A percentile compares a stretch with the other conserved stretches of the same genome.
Conservation (phyloP, 495 filamentous ascomycete genomes). For the Podospora pseudocomata region DNA sequence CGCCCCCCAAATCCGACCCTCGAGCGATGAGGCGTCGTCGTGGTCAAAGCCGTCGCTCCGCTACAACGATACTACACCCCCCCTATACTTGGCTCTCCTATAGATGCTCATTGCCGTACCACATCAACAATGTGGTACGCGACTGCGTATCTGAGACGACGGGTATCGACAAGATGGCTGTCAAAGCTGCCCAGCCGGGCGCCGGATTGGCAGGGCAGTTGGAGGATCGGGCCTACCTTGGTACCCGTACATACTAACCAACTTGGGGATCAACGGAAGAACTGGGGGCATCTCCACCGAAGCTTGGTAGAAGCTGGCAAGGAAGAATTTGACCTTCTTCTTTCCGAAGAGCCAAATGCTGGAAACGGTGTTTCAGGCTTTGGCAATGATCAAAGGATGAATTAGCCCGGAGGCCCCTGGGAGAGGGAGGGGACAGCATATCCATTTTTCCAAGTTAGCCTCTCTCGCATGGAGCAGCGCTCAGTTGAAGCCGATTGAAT, state of each 20-base stretch:
- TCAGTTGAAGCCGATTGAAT: slow-evolving; percentile 15
- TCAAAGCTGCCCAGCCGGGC: slow-evolving; percentile 15
- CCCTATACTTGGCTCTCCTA: background rate
- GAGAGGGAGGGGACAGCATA: slow-evolving; percentile 15
- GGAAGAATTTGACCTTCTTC: slow-evolving; percentile 28
- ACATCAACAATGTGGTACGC: background rate
- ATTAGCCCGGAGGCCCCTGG: slow-evolving; percentile 30
- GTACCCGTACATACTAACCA: slow-evolving; percentile 1
- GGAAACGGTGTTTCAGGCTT: slow-evolving; percentile 40
- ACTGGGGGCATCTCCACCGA: background rate
- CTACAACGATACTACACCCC: background rate
- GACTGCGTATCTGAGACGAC: slow-evolving; percentile 1
- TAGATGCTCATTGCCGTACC: background rate
- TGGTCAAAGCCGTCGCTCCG: background rate
- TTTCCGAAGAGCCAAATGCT: slow-evolving; percentile 33
- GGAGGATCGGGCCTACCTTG: background rate
- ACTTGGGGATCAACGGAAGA: slow-evolving; percentile 13
- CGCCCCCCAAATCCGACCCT: background rate
- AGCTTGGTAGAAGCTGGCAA: slow-evolving; percentile 28
- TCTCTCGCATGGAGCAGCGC: slow-evolving; percentile 17
- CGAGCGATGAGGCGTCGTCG: background rate
- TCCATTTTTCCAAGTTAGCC: slow-evolving; percentile 38
- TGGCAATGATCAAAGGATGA: slow-evolving; percentile 41
- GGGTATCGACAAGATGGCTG: slow-evolving; percentile 1
- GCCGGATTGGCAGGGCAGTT: slow-evolving; percentile 8